phyloP scores from a whole-genome alignment of 2,329 filamentous ascomycete species.

The Clonostachys sp. region DNA sequence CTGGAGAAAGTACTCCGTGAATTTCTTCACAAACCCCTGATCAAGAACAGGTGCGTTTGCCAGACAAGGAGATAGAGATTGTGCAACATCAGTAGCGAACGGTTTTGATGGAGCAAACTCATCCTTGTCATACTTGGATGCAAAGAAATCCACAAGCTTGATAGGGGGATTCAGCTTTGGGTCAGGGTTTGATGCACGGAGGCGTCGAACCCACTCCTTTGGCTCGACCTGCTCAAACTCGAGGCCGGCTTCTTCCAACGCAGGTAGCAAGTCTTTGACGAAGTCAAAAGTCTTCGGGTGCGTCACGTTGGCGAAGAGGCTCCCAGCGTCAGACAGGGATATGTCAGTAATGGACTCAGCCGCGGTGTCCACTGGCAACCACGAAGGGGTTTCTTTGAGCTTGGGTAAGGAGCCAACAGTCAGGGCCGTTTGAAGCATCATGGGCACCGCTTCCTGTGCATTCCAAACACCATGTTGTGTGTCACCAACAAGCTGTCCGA shows the following conservation, averaged over 20 bases:
- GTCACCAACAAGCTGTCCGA: slow-evolving; percentile 47
- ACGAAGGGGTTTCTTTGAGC: slow-evolving; percentile 35
- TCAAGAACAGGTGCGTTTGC: slow-evolving; percentile 26
- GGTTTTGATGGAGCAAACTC: slow-evolving; percentile 37
- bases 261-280: slow-evolving; percentile 43
- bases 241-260: slow-evolving; percentile 35
- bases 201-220: slow-evolving; percentile 34
- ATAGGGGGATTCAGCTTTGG: slow-evolving; percentile 42
- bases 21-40: slow-evolving; percentile 27
- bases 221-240: slow-evolving; percentile 35
- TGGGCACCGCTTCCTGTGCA: slow-evolving; percentile 42
- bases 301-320: slow-evolving; percentile 37
- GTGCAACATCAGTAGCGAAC: slow-evolving; percentile 29
- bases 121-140: slow-evolving; percentile 13
- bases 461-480: slow-evolving; percentile 43
- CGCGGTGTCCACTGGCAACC: slow-evolving; percentile 35
- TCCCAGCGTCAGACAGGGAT: slow-evolving; percentile 11
- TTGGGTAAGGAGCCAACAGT: slow-evolving; percentile 41
- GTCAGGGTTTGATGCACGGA: slow-evolving; percentile 37
- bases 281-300: slow-evolving; percentile 44
- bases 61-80: slow-evolving; percentile 37
- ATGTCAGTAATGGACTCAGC: slow-evolving; percentile 26
- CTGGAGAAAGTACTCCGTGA: slow-evolving; percentile 21
- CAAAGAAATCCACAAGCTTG: slow-evolving; percentile 49
- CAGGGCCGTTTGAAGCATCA: slow-evolving; percentile 42